Percentiles rank a stretch among this genome's conserved stretches.
Conservation (phyloP, 2,329 filamentous ascomycete species). For the Huntiella abstrusa region DNA sequence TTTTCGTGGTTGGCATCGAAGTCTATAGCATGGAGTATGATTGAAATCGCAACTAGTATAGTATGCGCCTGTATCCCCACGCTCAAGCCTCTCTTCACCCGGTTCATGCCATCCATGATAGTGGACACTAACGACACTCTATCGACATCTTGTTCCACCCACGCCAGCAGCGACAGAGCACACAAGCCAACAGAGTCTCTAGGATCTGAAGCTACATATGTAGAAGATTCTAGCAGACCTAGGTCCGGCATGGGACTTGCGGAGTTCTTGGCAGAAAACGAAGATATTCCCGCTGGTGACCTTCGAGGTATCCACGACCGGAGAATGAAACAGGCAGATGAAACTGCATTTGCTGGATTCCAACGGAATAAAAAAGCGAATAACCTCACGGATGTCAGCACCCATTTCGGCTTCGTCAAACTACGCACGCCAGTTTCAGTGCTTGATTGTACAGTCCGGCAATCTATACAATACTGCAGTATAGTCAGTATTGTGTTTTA, state of each 20-base stretch:
- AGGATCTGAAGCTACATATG: background rate
- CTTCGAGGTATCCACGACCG: conserved; percentile 2
- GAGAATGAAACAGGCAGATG: conserved; percentile 14
- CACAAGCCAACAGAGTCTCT: background rate
- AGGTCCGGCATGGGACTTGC: conserved; percentile 3
- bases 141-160: background rate
- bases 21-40: conserved; percentile 82
- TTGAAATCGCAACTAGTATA: conserved; percentile 82
- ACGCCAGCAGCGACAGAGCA: background rate
- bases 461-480: conserved; percentile 53
- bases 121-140: conserved; percentile 23
- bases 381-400: conserved; percentile 8
- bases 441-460: conserved; percentile 40
- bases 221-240: background rate
- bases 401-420: conserved; percentile 55
- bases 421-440: conserved; percentile 51
- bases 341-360: too few species aligned
- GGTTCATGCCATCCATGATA: conserved; percentile 37
- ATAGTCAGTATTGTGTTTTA: conserved; percentile 70
- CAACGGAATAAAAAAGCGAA: too few species aligned
- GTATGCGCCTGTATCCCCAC: conserved; percentile 85
- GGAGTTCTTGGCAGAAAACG: conserved; percentile 8
- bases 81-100: conserved; percentile 65
- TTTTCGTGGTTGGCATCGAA: conserved; percentile 60
- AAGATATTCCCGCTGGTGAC: conserved; percentile 3